These are phyloP conservation scores for Trametes cingulata DNA, from an alignment of 768 basidiomycete species.

Conservation along the genomic window DNA sequence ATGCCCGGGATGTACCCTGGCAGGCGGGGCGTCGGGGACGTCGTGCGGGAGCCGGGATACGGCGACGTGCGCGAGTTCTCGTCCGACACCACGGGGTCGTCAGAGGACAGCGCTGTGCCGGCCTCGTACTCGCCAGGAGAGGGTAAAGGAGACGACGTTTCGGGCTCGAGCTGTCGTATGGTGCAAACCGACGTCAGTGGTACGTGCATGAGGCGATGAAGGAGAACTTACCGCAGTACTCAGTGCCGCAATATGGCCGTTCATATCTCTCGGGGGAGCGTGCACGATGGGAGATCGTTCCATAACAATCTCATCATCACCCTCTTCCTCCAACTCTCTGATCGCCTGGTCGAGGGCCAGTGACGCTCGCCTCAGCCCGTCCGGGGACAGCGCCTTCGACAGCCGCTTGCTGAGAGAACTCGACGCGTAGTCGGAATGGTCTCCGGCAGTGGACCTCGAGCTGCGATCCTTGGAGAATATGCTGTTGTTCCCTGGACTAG, in stretches of 20 bases:
- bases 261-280: constrained; percentile 19
- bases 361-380: constrained; percentile 63
- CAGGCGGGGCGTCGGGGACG: constrained; percentile 53
- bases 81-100: constrained; percentile 51
- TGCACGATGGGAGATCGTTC: constrained; percentile 52
- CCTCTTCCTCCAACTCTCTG: constrained; percentile 72
- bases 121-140: constrained; percentile 48
- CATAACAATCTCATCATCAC: constrained; percentile 64
- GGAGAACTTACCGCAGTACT: constrained; percentile 22
- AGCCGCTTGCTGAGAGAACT: constrained; percentile 36
- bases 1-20: constrained; percentile 91
- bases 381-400: constrained; percentile 53
- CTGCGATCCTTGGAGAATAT: constrained; percentile 21
- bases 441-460: constrained; percentile 40
- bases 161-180: constrained; percentile 21
- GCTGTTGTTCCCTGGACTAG: constrained; percentile 45
- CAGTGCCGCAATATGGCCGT: constrained; percentile 7
- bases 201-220: constrained; percentile 14
- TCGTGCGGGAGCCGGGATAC: constrained; percentile 47
- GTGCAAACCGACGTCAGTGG: not conserved
- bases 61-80: constrained; percentile 60
- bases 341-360: constrained; percentile 76
- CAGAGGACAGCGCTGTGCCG: constrained; percentile 71
- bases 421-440: constrained; percentile 22
- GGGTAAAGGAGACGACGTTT: constrained; percentile 19